Percentiles rank a stretch among this genome's conserved stretches.
Conservation (phyloP, 257 asterid species). For the Gynochthodes officinalis region DNA sequence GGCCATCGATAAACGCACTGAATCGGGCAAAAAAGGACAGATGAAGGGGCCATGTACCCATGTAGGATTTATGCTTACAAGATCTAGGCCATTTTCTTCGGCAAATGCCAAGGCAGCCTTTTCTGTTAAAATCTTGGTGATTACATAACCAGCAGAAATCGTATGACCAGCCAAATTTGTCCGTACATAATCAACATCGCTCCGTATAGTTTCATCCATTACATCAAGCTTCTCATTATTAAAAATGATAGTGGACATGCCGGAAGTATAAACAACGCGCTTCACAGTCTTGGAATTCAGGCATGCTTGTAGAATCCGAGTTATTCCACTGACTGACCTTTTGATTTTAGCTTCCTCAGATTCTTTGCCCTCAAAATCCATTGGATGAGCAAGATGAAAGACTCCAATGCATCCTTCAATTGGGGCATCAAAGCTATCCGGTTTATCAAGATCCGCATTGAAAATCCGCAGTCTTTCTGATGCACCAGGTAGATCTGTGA, state of each 20-base stretch:
- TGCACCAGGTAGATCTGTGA: slow-evolving; percentile 50
- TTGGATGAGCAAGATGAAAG: slow-evolving; percentile 73
- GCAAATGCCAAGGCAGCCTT: slow-evolving; percentile 48
- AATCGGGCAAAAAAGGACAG: slow-evolving; percentile 40
- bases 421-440: slow-evolving; percentile 44
- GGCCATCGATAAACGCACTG: slow-evolving; percentile 37
- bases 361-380: slow-evolving; percentile 47
- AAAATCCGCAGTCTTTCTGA: slow-evolving; percentile 46
- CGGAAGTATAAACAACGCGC: slow-evolving; percentile 44
- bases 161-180: background rate
- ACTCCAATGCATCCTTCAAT: slow-evolving; percentile 63
- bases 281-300: slow-evolving; percentile 49
- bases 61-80: slow-evolving; percentile 47
- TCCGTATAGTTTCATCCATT: slow-evolving; percentile 42
- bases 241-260: slow-evolving; percentile 18
- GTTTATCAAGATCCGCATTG: slow-evolving; percentile 54
- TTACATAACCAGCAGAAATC: slow-evolving; percentile 35
- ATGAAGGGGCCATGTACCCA: slow-evolving; percentile 61
- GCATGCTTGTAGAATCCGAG: slow-evolving; percentile 43
- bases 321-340: slow-evolving; percentile 26
- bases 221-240: background rate
- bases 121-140: slow-evolving; percentile 52
- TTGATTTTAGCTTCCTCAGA: slow-evolving; percentile 37
- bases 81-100: slow-evolving; percentile 46
- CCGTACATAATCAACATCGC: slow-evolving; percentile 31